Evolutionary conservation across 75 land plant species (phyloP).

Genomic region (Chamaecyparis obtusa): DNA sequence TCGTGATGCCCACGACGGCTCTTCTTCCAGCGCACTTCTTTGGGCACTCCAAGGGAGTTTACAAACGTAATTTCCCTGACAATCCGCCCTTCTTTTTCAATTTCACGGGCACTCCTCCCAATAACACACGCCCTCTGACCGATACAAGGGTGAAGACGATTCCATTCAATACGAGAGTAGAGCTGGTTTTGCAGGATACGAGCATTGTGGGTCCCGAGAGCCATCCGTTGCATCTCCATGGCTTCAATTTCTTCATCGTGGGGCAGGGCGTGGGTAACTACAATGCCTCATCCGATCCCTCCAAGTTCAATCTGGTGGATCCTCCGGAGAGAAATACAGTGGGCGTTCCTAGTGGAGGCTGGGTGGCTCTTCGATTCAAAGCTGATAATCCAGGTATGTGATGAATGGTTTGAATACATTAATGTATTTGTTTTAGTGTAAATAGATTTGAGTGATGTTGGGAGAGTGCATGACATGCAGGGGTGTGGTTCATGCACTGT

Average conservation of each 20-base stretch:
- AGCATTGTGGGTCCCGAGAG: too few species aligned
- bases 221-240: too few species aligned
- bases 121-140: slow-evolving; percentile 25
- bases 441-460: neutral
- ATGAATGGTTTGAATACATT: neutral
- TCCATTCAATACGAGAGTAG: slow-evolving; percentile 65
- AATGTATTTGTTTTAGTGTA: neutral
- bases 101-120: slow-evolving; percentile 38
- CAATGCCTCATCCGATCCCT: slow-evolving; percentile 31
- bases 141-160: slow-evolving; percentile 54
- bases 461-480: slow-evolving; percentile 12
- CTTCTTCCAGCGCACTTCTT: slow-evolving; percentile 51
- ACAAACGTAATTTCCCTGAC: slow-evolving; percentile 33
- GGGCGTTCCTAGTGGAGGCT: slow-evolving; percentile 56
- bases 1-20: slow-evolving; percentile 48
- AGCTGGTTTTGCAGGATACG: neutral
- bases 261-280: slow-evolving; percentile 66
- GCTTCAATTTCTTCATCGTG: slow-evolving; percentile 60
- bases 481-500: slow-evolving; percentile 31
- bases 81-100: slow-evolving; percentile 42
- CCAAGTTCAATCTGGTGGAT: slow-evolving; percentile 52
- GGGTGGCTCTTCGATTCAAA: slow-evolving; percentile 65
- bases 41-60: slow-evolving; percentile 32
- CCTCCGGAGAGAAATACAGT: slow-evolving; percentile 61
- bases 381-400: slow-evolving; percentile 69